A percentile compares a stretch with the other conserved stretches of the same genome.
Conservation (phyloP, 2,329 filamentous ascomycete species). For the Penicillium sp. region DNA sequence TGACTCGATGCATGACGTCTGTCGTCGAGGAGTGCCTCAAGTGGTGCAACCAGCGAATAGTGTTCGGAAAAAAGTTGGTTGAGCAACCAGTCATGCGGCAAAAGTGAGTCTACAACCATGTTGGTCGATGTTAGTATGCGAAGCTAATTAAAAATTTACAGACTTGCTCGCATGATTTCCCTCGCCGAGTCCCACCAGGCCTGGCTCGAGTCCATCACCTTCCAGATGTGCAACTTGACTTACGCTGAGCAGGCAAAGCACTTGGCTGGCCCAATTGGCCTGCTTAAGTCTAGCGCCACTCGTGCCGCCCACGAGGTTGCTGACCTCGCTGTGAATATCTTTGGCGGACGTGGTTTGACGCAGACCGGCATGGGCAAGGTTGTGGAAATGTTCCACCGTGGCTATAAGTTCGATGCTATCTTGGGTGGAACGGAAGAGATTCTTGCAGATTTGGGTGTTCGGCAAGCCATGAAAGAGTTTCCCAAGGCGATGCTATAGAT, state of each 20-base stretch:
- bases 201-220: conserved; percentile 80
- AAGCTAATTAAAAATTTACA: conserved; percentile 26
- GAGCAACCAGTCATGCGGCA: conserved; percentile 78
- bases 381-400: conserved; percentile 81
- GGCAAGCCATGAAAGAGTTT: conserved; percentile 81
- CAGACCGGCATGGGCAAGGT: conserved; percentile 79
- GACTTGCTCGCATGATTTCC: conserved; percentile 82
- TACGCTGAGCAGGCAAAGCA: conserved; percentile 73
- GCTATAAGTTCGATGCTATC: conserved; percentile 78
- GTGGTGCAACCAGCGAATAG: conserved; percentile 82
- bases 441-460: conserved; percentile 74
- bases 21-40: conserved; percentile 83
- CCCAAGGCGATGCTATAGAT: conserved; percentile 70
- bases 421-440: conserved; percentile 83
- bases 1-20: conserved; percentile 64
- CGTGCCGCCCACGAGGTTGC: conserved; percentile 78
- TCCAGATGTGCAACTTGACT: conserved; percentile 84
- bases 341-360: conserved; percentile 77
- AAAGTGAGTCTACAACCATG: conserved; percentile 55
- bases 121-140: not conserved
- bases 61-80: conserved; percentile 79
- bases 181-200: conserved; percentile 78
- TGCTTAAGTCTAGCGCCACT: conserved; percentile 77
- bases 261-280: conserved; percentile 76
- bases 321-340: conserved; percentile 81